Base-by-base conservation (phyloP, 169 alveolate genomes). In the Fabrea salina region DNA sequence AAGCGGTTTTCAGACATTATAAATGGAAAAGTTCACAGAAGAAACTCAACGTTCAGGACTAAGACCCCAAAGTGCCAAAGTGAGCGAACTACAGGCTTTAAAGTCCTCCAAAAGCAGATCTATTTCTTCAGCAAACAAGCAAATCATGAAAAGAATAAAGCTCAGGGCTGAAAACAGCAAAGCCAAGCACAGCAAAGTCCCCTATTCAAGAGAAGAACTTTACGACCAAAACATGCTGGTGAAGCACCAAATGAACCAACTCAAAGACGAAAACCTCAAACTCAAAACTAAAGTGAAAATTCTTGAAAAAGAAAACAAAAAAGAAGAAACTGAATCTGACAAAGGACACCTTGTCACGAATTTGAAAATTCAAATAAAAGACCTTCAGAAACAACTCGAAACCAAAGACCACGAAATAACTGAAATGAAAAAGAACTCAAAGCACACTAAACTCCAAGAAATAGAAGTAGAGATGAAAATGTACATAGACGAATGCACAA, bases 401-500 rank as follows among this genome's bases (percentile, higher is more conserved):
- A 7, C 50, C 44, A 86, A 80, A 75, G 72, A 51, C 5, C 83
- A 76, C 5, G 86, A 83, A 41, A 59, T 71, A 16, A 66, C 68
- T 44, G 53, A 66, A 33, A 44, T 83, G 22, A 86, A 75, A 64
- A 78, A 78, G 57, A 64, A 81, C 58, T 40, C 86, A 5, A 86
- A 83, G 51, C 37, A 75, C 5, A 86, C 92, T 7, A 82, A 59
- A 41, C 49, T 64, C 0, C 76, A 61, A 16, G 92, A 86, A 57
- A 19, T 79, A 6, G 92, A 86, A 49, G 87, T 82, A 0, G 92
- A 86, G 71, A 64, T 79, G 68, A 82, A 82, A 41, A 30, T 79
- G 58, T 82, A 78, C 43, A 58, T 84, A 13, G 92, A 86, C 57
- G 92, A 86, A 47, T 86, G 92, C 72, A 76, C 85, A 3, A 59